Base-by-base conservation (phyloP, 495 filamentous ascomycete genomes). In the Aspergillus heteromorphus region DNA sequence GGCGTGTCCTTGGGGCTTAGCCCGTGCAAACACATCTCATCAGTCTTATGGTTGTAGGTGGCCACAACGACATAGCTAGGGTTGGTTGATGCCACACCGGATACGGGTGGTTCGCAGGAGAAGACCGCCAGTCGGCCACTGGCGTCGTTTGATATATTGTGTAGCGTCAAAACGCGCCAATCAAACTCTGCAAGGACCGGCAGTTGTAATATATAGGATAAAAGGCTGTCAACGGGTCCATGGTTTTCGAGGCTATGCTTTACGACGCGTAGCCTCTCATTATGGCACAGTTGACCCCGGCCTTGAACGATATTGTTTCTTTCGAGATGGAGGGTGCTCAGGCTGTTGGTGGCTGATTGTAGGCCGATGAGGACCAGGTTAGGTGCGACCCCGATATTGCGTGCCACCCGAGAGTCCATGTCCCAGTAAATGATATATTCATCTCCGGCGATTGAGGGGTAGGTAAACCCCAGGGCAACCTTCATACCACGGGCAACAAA, bases 381-480 rank as follows among this genome's bases (percentile, higher is more conserved):
- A n/a, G 51, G 27, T 25, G 20, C 48, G 11, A 57, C 30, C 2
- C 42, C 19, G 18, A 69, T 30, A 0, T 47, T 51, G n/a, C 59
- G 65, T 54, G 61, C 45, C 4, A 50, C 25, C 11, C 48, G 53
- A 8, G 63, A 51, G 1, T 54, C 16, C 19, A 64, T 54, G 16
- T 61, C 48, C 62, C 65, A 71, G 41, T 71, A 61, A 11, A 69
- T 51, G 20, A 69, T 14, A 14, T 45, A 55, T 4, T 53, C 49
- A 1, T 20, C 20, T 4, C 45, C 36, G 10, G n/a, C 29, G 13
- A 5, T 5, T 6, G 14, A 17, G 9, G 25, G 45, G 2, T 20
- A 45, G 45, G 13, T 21, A 40, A 51, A 62, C 10, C 53, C 36
- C 6, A 72, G 9, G 4, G 59, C 53, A 9, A 72, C 42, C 7